Evolutionary conservation across 1,139 yeast species (phyloP).

Genomic region (Sugiyamaella novakii): DNA sequence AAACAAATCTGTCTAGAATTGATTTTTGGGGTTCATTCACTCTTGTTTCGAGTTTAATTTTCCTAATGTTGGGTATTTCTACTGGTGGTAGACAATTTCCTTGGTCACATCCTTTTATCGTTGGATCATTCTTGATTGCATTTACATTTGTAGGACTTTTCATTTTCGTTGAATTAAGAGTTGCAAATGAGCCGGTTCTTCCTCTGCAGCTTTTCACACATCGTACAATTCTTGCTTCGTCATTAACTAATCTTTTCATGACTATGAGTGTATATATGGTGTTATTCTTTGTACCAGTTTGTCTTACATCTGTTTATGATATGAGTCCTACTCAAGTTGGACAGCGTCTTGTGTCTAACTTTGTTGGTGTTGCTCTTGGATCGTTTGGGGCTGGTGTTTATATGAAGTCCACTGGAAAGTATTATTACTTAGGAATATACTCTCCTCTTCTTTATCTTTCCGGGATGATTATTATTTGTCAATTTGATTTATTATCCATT

Average conservation of each 20-base stretch:
- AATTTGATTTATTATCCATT: constrained; percentile 43
- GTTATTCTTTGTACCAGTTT: constrained; percentile 66
- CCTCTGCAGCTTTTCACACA: constrained; percentile 59
- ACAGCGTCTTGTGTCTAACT: constrained; percentile 62
- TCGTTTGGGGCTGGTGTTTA: constrained; percentile 69
- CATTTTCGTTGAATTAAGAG: constrained; percentile 52
- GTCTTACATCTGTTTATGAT: constrained; percentile 57
- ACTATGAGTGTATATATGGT: constrained; percentile 59
- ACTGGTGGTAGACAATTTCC: constrained; percentile 64
- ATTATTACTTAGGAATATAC: constrained; percentile 53
- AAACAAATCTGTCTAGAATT: constrained; percentile 44
- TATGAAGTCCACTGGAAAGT: constrained; percentile 70
- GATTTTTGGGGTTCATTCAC: constrained; percentile 73
- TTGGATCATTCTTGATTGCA: constrained; percentile 37
- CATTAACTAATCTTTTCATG: constrained; percentile 66
- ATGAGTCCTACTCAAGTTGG: constrained; percentile 64
- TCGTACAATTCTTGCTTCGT: constrained; percentile 63
- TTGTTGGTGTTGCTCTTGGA: constrained; percentile 68
- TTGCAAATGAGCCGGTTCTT: constrained; percentile 67
- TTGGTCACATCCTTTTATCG: constrained; percentile 44
- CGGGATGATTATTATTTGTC: constrained; percentile 47
- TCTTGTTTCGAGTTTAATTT: constrained; percentile 56
- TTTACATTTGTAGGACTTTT: constrained; percentile 45
- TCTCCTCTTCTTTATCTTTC: constrained; percentile 51
- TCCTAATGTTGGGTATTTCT: constrained; percentile 64